Evolutionary conservation across 176 grass and related monocot genomes (phyloP).

Genomic region (Phoenix roebelenii): DNA sequence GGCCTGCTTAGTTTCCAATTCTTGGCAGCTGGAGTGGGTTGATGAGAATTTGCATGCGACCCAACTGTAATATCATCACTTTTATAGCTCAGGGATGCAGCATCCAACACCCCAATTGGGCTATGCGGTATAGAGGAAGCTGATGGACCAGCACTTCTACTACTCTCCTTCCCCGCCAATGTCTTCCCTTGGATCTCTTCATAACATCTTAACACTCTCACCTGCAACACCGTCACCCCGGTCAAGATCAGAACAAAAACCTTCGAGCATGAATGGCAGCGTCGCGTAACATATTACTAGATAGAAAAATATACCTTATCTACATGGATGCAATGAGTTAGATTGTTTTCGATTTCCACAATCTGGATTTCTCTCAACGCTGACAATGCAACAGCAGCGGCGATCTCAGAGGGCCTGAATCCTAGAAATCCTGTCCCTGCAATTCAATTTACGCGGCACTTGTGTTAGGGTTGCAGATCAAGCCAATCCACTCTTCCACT

Average conservation of each 20-base stretch:
- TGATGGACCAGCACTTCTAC: conserved; percentile 20
- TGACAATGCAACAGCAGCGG: conserved; percentile 43
- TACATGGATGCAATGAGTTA: conserved; percentile 41
- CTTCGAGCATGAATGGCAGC: too few species aligned
- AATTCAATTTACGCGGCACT: conserved; percentile 13
- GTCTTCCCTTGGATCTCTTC: conserved; percentile 41
- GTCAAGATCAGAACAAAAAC: too few species aligned
- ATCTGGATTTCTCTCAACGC: conserved; percentile 25
- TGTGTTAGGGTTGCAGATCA: not conserved
- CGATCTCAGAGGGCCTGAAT: conserved; percentile 82
- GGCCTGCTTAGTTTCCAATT: conserved; percentile 41
- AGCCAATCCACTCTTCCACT: too few species aligned
- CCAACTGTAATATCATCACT: conserved; percentile 36
- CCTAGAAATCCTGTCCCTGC: conserved; percentile 51
- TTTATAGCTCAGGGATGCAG: conserved; percentile 39
- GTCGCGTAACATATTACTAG: not conserved
- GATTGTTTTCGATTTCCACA: conserved; percentile 21
- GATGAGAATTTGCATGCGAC: conserved; percentile 41
- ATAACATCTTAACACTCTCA: conserved; percentile 49
- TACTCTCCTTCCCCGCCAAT: conserved; percentile 40
- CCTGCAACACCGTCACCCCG: conserved; percentile 18
- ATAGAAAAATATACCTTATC: conserved; percentile 39
- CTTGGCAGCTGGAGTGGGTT: conserved; percentile 46
- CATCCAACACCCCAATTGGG: conserved; percentile 59
- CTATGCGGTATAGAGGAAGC: conserved; percentile 31